These are phyloP conservation scores for Neospora caninum DNA, from an alignment of 169 alveolate species.

Conservation along the genomic window DNA sequence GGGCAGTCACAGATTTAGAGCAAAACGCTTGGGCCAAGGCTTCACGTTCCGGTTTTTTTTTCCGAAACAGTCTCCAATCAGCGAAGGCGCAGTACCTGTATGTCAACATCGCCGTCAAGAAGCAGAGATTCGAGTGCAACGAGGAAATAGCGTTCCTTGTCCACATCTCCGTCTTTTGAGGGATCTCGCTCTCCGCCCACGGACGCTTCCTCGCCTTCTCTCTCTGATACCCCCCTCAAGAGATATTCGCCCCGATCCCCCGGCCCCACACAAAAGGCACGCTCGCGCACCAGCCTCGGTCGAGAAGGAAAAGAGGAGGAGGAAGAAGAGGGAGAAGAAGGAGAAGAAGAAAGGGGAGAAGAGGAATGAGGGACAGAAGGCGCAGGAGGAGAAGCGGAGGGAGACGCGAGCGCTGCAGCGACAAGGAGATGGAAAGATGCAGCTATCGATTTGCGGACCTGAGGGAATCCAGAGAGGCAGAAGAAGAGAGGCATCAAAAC, in stretches of 20 bases:
- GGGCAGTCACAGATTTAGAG: too few relatives aligned
- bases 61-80: too few relatives aligned
- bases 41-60: too few relatives aligned
- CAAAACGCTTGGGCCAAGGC: too few relatives aligned
- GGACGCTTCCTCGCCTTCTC: not conserved
- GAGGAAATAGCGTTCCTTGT: not conserved
- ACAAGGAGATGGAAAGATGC: constrained; percentile 25
- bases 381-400: not conserved
- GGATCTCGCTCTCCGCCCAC: not conserved
- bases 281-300: too few relatives aligned
- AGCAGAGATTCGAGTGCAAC: constrained; percentile 13
- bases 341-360: not conserved
- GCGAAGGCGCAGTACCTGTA: not conserved
- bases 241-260: not conserved
- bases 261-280: not conserved
- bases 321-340: not conserved
- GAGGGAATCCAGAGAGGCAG: not conserved
- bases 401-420: constrained; percentile 6
- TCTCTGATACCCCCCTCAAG: not conserved
- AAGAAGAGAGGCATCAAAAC: not conserved
- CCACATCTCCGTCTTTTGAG: not conserved
- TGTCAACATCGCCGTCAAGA: not conserved
- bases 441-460: constrained; percentile 22
- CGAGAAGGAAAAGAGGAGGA: not conserved
- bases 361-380: not conserved